Percentiles rank a stretch among this genome's conserved stretches.
phyloP scores from a whole-genome alignment of 257 asterid species.

The Salvia miltiorrhiza region DNA sequence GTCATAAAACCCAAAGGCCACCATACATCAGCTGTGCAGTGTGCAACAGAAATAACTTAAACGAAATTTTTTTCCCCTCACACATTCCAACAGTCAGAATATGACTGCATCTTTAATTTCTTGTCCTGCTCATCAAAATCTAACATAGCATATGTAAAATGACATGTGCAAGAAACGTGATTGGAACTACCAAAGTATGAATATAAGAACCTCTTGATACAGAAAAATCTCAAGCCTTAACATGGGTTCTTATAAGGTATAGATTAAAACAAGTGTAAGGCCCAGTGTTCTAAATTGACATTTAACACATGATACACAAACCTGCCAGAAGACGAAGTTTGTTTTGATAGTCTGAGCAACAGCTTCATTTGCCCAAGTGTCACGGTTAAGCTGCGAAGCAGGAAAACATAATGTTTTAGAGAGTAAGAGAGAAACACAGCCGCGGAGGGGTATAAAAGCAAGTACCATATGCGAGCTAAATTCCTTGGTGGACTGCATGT shows the following conservation, averaged over 20 bases:
- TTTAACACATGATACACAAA: conserved; percentile 26
- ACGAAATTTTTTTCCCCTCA: background rate
- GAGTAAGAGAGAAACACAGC: background rate
- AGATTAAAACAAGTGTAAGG: background rate
- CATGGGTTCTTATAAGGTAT: background rate
- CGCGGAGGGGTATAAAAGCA: background rate
- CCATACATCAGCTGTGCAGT: background rate
- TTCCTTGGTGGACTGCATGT: conserved; percentile 89
- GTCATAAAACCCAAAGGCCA: background rate
- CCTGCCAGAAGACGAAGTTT: conserved; percentile 99
- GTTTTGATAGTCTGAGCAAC: conserved; percentile 92
- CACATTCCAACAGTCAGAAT: background rate
- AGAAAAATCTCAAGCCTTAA: background rate
- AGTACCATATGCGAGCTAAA: conserved; percentile 97
- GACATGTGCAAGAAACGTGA: background rate
- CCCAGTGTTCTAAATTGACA: background rate
- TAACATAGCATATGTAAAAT: background rate
- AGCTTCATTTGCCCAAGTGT: conserved; percentile 98
- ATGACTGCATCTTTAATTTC: background rate
- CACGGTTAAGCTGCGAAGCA: conserved; percentile 82
- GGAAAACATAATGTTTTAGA: background rate
- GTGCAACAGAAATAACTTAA: background rate
- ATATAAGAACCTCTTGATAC: background rate
- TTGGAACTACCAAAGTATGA: background rate
- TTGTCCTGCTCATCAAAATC: background rate